Conservation (phyloP, 768 basidiomycete species). For the Leccinum rimulosum region DNA sequence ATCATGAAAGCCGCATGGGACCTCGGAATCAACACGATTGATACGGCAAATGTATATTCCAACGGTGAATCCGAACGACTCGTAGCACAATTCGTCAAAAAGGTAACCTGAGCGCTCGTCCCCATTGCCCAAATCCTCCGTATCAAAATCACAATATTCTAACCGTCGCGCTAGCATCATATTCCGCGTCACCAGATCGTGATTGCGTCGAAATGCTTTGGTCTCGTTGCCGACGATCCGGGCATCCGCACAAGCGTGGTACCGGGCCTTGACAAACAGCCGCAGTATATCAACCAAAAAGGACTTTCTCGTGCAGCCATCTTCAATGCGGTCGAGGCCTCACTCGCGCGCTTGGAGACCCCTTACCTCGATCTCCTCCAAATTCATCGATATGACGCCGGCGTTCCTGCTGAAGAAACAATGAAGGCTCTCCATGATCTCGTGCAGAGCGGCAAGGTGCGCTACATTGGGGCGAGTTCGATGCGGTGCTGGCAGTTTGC, state of each 20-base stretch:
- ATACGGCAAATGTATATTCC: constrained; percentile 33
- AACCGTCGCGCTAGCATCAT: constrained; percentile 19
- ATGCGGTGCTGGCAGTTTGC: constrained; percentile 46
- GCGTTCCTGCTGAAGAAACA: constrained; percentile 40
- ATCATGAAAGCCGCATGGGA: constrained; percentile 39
- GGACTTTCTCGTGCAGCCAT: constrained; percentile 38
- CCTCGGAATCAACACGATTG: constrained; percentile 38
- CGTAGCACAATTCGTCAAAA: constrained; percentile 35
- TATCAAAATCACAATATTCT: neutral
- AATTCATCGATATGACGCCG: constrained; percentile 42
- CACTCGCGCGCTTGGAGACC: constrained; percentile 36
- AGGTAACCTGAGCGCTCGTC: constrained; percentile 14
- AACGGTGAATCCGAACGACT: constrained; percentile 35
- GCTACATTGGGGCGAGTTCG: constrained; percentile 50
- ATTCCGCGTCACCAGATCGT: constrained; percentile 35
- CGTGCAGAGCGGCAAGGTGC: constrained; percentile 46
- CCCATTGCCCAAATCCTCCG: neutral
- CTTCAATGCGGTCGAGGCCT: constrained; percentile 38
- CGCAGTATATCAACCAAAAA: constrained; percentile 30
- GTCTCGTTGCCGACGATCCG: constrained; percentile 12
- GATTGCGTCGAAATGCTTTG: constrained; percentile 30
- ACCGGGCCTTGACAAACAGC: constrained; percentile 3
- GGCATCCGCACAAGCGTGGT: neutral
- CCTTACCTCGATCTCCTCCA: constrained; percentile 43
- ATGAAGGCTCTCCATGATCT: constrained; percentile 51